Percentiles rank a stretch among this genome's conserved stretches.
phyloP scores from a whole-genome alignment of 2,329 filamentous ascomycete species.

The Coniella vitis region DNA sequence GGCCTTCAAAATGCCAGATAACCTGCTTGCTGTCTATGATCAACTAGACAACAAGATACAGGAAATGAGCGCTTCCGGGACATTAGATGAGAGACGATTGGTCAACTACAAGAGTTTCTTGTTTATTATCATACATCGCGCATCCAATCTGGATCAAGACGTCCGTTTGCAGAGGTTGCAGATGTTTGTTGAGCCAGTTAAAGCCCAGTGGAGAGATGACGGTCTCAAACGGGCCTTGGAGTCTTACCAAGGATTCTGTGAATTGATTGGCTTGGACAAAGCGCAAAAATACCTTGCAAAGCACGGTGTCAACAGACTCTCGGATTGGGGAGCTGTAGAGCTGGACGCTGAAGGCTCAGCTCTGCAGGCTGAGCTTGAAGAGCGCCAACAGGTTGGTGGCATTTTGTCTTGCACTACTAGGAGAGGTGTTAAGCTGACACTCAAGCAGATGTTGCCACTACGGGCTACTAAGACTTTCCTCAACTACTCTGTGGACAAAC shows the following conservation, averaged over 20 bases:
- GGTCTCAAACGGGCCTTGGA: constrained; percentile 62
- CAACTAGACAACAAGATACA: constrained; percentile 77
- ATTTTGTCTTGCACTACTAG: background rate
- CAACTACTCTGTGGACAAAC: constrained; percentile 84
- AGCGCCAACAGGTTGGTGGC: constrained; percentile 58
- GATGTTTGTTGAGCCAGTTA: constrained; percentile 76
- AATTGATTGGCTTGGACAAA: constrained; percentile 70
- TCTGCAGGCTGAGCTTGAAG: constrained; percentile 71
- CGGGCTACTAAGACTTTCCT: constrained; percentile 86
- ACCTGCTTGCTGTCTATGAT: constrained; percentile 81
- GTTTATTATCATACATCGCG: constrained; percentile 91
- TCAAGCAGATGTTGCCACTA: constrained; percentile 60
- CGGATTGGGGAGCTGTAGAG: constrained; percentile 74
- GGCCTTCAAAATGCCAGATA: constrained; percentile 84
- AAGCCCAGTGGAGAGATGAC: constrained; percentile 69
- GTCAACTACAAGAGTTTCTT: constrained; percentile 85
- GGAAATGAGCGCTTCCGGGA: constrained; percentile 66
- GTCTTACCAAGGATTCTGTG: constrained; percentile 72
- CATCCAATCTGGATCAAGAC: constrained; percentile 64
- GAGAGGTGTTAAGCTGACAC: background rate
- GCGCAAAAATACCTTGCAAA: constrained; percentile 72
- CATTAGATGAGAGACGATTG: constrained; percentile 73
- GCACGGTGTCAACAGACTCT: constrained; percentile 65
- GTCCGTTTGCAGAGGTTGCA: constrained; percentile 65
- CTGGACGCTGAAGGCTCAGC: constrained; percentile 74